Evolutionary conservation across 1,139 yeast species (phyloP).

Genomic region (Casaregolazyma suthepensis): DNA sequence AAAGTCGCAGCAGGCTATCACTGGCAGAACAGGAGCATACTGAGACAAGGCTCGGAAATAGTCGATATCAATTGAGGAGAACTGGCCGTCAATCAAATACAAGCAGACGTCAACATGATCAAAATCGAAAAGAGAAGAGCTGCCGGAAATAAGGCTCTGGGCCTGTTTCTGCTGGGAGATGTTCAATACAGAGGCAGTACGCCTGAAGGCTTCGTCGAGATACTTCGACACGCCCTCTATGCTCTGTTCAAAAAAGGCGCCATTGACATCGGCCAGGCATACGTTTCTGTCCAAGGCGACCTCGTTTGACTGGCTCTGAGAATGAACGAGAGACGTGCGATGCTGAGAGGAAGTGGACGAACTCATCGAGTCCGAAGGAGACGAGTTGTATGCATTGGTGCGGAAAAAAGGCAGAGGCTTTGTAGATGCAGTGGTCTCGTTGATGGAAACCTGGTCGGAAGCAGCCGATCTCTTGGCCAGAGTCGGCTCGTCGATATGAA

Average conservation of each 20-base stretch:
- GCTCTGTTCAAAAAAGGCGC: slow-evolving; percentile 16
- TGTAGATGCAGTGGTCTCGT: slow-evolving; percentile 22
- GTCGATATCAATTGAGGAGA: slow-evolving; percentile 24
- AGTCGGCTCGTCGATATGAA: slow-evolving; percentile 21
- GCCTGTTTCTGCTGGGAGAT: slow-evolving; percentile 24
- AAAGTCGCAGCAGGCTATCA: slow-evolving; percentile 25
- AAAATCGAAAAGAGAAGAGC: slow-evolving; percentile 24
- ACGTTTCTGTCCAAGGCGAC: slow-evolving; percentile 23
- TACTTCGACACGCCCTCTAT: slow-evolving; percentile 21
- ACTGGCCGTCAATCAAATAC: slow-evolving; percentile 21
- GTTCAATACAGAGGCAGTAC: slow-evolving; percentile 27
- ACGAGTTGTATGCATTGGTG: slow-evolving; percentile 8
- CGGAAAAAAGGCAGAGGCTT: slow-evolving; percentile 24
- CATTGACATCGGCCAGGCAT: slow-evolving; percentile 26
- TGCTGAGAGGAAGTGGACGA: slow-evolving; percentile 1
- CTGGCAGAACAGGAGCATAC: slow-evolving; percentile 28
- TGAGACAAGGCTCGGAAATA: slow-evolving; percentile 21
- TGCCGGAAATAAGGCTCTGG: slow-evolving; percentile 22
- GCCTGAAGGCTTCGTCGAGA: slow-evolving; percentile 24
- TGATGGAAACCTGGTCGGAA: slow-evolving; percentile 3
- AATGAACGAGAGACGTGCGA: slow-evolving; percentile 2
- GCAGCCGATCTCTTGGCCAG: neutral
- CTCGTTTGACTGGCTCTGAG: slow-evolving; percentile 2
- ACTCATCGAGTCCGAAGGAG: neutral
- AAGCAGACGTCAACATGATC: slow-evolving; percentile 31